Conservation (phyloP, 352 stramenopile genomes). For the Phytopythium helicoides region DNA sequence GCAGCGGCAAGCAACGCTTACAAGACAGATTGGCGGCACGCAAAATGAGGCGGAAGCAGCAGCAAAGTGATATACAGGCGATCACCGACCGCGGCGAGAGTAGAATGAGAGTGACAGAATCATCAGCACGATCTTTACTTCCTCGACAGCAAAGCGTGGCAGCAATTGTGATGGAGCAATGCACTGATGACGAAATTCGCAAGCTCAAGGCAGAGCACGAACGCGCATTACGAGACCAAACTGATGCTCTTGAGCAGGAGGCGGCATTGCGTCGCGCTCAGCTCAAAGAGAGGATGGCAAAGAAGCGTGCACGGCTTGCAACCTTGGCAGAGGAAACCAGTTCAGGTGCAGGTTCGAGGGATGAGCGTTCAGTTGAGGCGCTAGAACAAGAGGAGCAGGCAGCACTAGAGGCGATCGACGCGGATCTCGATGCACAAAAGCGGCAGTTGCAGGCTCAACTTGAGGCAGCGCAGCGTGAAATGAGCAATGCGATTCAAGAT, state of each 20-base stretch:
- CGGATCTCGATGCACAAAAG: slow-evolving; percentile 13
- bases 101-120: not conserved
- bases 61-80: too few species aligned
- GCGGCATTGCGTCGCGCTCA: slow-evolving; percentile 21
- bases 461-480: slow-evolving; percentile 3
- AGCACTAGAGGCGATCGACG: slow-evolving; percentile 22
- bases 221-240: slow-evolving; percentile 19
- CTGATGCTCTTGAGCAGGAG: slow-evolving; percentile 22
- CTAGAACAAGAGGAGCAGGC: slow-evolving; percentile 12
- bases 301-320: slow-evolving; percentile 16
- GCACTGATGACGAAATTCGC: slow-evolving; percentile 22
- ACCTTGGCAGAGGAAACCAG: not conserved
- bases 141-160: slow-evolving; percentile 2
- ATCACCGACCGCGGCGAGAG: not conserved
- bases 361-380: too few species aligned
- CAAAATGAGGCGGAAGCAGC: slow-evolving; percentile 17
- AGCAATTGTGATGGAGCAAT: slow-evolving; percentile 6
- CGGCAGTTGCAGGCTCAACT: slow-evolving; percentile 15
- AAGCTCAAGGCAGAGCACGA: slow-evolving; percentile 26
- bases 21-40: slow-evolving; percentile 25
- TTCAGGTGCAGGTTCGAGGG: too few species aligned
- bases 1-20: slow-evolving; percentile 10
- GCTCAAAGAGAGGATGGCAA: slow-evolving; percentile 25
- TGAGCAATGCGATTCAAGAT: slow-evolving; percentile 9
- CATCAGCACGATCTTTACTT: not conserved